Evolutionary conservation across 1,284 basidiomycete genomes (phyloP), one percentile per base, ranked within the genome.

Genomic region (Ceratobasidium sp.): DNA sequence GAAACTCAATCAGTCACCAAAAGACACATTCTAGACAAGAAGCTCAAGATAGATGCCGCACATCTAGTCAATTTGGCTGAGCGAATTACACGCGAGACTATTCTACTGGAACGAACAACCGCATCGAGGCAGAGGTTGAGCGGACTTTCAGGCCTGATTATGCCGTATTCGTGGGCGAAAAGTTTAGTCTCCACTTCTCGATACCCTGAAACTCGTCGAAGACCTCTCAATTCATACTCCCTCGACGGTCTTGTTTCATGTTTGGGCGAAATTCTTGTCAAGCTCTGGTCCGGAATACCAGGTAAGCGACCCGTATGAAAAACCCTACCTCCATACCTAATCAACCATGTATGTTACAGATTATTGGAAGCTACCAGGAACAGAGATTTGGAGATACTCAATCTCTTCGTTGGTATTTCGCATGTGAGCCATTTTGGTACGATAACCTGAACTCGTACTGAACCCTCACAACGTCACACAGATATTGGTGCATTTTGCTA

Each of bases 91-190:
- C 56, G 69, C 1, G 69, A 72, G 41, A 27, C 48, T 1, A 72
- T 72, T 41, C 27, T 72, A 27, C 29, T 47, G 1, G 56, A 62
- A 33, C 41, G 69, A 19, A 17, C 36, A 0, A n/a, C n/a, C 14
- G 11, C 33, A n/a, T 60, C 50, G 15, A 29, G n/a, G 22, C 5
- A 31, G 15, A 41, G 47, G 2, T n/a, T n/a, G n/a, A 22, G n/a
- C 15, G 71, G 59, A 45, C 44, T 63, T 24, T 73, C 71, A 53
- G 71, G 71, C 2, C 71, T 73, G 17, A 54, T 73, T 15, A 29
- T 44, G n/a, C 71, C 71, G 4, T 5, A 11, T 3, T 63, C 59
- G 3, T 73, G 71, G 71, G 48, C 59, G 22, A 2, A n/a, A 29
- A 51, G 33, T 48, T 15, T 73, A 48, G 24, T 45, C 8, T 22